Conservation (phyloP, 1,139 yeast species). For the Suhomyces yuchorum region DNA sequence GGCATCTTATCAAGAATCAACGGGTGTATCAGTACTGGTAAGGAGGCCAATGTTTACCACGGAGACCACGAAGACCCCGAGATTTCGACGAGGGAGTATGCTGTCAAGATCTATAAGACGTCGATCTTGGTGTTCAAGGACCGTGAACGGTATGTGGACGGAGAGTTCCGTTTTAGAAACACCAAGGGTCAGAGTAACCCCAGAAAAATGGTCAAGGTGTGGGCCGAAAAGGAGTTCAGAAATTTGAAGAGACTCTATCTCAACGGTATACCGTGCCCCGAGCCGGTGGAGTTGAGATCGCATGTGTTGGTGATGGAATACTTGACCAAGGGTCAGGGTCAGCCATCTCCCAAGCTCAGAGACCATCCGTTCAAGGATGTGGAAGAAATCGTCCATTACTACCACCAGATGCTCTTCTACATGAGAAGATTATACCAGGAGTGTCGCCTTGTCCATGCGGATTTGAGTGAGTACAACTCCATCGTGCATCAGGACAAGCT, state of each 20-base stretch:
- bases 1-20: constrained; percentile 84
- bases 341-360: constrained; percentile 84
- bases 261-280: constrained; percentile 87
- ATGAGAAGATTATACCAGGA: constrained; percentile 86
- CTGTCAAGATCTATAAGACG: constrained; percentile 93
- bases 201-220: constrained; percentile 92
- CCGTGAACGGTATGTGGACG: constrained; percentile 93
- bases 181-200: constrained; percentile 87
- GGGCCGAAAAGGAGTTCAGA: constrained; percentile 98
- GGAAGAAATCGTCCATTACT: constrained; percentile 66
- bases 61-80: constrained; percentile 70
- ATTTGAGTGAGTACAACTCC: constrained; percentile 90
- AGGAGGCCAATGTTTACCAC: constrained; percentile 97
- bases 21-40: constrained; percentile 96
- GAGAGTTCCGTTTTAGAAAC: constrained; percentile 90
- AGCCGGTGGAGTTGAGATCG: constrained; percentile 82
- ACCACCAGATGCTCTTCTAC: constrained; percentile 77
- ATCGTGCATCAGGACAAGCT: constrained; percentile 80
- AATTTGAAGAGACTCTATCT: constrained; percentile 79
- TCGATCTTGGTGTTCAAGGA: constrained; percentile 95
- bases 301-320: constrained; percentile 97
- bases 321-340: constrained; percentile 72
- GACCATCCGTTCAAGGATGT: constrained; percentile 72
- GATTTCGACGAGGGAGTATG: constrained; percentile 57
- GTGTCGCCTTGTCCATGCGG: constrained; percentile 94